Base-by-base conservation (phyloP, 2,329 filamentous ascomycete species). In the Colletotrichum graminicola region DNA sequence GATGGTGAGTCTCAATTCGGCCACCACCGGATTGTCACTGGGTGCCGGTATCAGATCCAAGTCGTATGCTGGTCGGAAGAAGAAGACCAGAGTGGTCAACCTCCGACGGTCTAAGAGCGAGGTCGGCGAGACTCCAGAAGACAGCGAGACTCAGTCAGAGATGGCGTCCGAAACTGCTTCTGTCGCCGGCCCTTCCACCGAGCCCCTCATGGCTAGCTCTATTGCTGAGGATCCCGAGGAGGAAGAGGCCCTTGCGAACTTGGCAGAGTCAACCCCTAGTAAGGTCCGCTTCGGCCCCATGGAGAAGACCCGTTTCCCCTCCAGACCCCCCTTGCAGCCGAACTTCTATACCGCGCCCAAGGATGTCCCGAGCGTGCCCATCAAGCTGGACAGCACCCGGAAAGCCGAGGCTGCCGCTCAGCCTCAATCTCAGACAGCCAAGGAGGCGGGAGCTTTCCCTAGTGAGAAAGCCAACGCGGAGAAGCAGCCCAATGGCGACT, bases 11-110 rank as follows among this genome's bases (percentile, higher is more conserved):
- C 80, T 91, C 71, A 85, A 87, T 72, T 91, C 92, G 0, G 86
- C 88, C 47, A 85, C 87, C 1, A 87, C 87, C 6, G 90, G 91
- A 1, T 81, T 93, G n/a, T 87, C 88, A 18, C 84, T 94, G 11
- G 90, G 91, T 26, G 85, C 88, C 4, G 87, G 86, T 64, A 84
- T 88, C 59, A 83, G 87, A 75, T 83, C 87, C 54, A 89, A 92
- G 74, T 83, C 90, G 4, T 87, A 90, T 73, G 85, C 87, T 29
- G 86, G 89, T 43, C 89, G 93, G 65, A 95, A 93, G 83, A 93
- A 93, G 85, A 97, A 95, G 87, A 94, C 90, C 70, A 87, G 94
- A 26, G 91, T 97, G 18, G 93, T 97, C 72, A 94, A 97, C 77
- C 84, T 97, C 18, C 88, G 94, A n/a, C 90, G 87, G 73, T 85